Percentiles rank a stretch among this genome's conserved stretches.
These are phyloP conservation scores for Botryotinia globosa DNA, from an alignment of 2,329 filamentous ascomycete species.

Conservation along the genomic window DNA sequence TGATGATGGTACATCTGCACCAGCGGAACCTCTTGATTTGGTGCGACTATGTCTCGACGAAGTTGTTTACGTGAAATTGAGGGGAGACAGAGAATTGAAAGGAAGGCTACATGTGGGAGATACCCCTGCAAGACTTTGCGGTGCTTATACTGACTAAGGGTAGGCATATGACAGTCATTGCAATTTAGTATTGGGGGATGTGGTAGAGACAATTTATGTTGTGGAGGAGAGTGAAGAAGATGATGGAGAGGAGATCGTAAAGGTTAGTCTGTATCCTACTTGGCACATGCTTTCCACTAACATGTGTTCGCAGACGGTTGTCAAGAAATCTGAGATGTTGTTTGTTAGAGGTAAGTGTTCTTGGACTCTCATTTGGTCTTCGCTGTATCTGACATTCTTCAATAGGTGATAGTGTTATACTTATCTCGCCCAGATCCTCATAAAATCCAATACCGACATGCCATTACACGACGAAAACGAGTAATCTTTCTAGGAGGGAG, in stretches of 20 bases:
- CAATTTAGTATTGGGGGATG: constrained; percentile 92
- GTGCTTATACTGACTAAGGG: constrained; percentile 25
- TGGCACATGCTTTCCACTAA: not conserved
- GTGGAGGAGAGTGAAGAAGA: constrained; percentile 79
- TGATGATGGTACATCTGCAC: constrained; percentile 64
- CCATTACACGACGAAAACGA: not conserved
- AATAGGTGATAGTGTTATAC: constrained; percentile 68
- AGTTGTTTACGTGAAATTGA: constrained; percentile 93
- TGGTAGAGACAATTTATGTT: constrained; percentile 94
- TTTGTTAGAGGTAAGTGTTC: constrained; percentile 80
- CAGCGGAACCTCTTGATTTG: constrained; percentile 90
- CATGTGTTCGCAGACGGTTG: constrained; percentile 64
- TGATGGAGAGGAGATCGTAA: constrained; percentile 67
- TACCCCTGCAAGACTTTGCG: not conserved
- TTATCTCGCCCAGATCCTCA: constrained; percentile 57
- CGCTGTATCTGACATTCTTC: constrained; percentile 25
- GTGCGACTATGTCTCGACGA: constrained; percentile 94
- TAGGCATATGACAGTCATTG: constrained; percentile 99
- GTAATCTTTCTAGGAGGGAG: not conserved
- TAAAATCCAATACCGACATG: constrained; percentile 17
- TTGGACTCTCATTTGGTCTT: not conserved
- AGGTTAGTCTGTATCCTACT: constrained; percentile 50
- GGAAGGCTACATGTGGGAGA: constrained; percentile 82
- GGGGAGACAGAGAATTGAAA: constrained; percentile 92
- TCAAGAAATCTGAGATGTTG: constrained; percentile 97